These are phyloP conservation scores for Ploettnerulaceae sp. DNA, from an alignment of 2,329 filamentous ascomycete species.

Conservation along the genomic window DNA sequence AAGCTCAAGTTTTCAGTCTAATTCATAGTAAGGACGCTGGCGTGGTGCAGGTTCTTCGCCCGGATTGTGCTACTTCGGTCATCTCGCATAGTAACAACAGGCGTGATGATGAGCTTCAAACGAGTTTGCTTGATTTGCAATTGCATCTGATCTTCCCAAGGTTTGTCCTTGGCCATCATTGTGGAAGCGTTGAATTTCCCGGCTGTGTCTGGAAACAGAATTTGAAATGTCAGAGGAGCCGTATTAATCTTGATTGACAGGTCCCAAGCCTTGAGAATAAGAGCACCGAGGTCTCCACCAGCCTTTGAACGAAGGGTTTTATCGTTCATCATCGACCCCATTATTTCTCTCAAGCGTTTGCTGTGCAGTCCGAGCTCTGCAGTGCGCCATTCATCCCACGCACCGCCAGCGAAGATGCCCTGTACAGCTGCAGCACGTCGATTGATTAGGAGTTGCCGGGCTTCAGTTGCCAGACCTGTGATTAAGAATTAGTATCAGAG, in stretches of 20 bases:
- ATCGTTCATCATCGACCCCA: conserved; percentile 40
- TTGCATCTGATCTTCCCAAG: conserved; percentile 37
- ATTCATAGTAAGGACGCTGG: conserved; percentile 27
- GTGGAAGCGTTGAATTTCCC: conserved; percentile 44
- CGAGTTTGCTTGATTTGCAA: conserved; percentile 48
- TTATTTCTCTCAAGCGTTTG: conserved; percentile 39
- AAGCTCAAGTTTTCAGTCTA: conserved; percentile 6
- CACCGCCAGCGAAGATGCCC: conserved; percentile 35
- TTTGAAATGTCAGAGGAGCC: conserved; percentile 38
- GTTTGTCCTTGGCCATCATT: conserved; percentile 43
- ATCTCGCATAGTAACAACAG: conserved; percentile 50
- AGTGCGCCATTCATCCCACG: conserved; percentile 30
- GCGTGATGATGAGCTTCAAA: conserved; percentile 50
- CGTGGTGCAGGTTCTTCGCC: conserved; percentile 26
- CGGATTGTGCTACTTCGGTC: conserved; percentile 34
- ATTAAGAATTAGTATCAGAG: conserved; percentile 10
- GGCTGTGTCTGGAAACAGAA: conserved; percentile 47
- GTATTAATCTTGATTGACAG: conserved; percentile 44
- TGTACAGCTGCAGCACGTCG: conserved; percentile 37
- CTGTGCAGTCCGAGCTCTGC: conserved; percentile 21
- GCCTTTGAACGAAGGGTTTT: conserved; percentile 36
- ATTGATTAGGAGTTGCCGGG: conserved; percentile 36
- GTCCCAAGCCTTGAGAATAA: conserved; percentile 26
- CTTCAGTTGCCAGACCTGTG: conserved; percentile 21
- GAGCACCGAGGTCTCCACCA: conserved; percentile 36